Percentiles rank a stretch among this genome's conserved stretches.
These are phyloP conservation scores for Spinellus fusiger DNA, from an alignment of 192 early-diverging fungal species.

Conservation along the genomic window DNA sequence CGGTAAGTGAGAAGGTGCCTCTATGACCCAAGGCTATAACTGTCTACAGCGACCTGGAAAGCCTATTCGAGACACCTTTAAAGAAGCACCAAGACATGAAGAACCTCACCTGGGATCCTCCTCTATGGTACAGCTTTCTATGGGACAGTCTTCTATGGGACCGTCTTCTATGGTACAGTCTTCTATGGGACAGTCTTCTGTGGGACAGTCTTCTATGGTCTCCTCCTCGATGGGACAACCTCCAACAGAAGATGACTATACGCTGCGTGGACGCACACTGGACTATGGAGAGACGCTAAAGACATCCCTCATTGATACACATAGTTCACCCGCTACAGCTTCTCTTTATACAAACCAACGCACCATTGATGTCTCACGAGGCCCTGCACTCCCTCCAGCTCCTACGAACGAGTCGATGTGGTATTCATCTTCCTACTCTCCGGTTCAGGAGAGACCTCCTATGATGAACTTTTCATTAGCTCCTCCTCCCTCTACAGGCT, in stretches of 20 bases:
- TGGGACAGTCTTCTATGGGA: background rate
- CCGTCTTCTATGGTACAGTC: background rate
- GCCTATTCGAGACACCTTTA: background rate
- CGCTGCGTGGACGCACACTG: background rate
- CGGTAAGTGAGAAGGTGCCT: too few relatives aligned
- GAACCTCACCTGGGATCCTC: background rate
- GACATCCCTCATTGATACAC: background rate
- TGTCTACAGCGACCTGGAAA: background rate
- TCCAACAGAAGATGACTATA: background rate
- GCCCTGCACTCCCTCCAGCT: background rate
- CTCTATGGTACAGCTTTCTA: background rate
- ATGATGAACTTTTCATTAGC: background rate
- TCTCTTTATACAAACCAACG: background rate
- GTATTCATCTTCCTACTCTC: background rate
- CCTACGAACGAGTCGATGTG: background rate
- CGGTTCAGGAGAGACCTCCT: background rate
- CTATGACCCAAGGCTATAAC: too few relatives aligned
- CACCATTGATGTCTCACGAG: background rate
- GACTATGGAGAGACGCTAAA: background rate
- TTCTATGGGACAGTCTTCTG: background rate
- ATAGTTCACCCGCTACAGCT: background rate
- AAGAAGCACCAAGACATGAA: background rate
- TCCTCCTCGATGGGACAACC: too few relatives aligned
- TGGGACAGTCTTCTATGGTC: too few relatives aligned
- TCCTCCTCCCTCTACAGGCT: background rate